Evolutionary conservation across 1,284 basidiomycete species (phyloP).

Genomic region (Jaminaea rosea): DNA sequence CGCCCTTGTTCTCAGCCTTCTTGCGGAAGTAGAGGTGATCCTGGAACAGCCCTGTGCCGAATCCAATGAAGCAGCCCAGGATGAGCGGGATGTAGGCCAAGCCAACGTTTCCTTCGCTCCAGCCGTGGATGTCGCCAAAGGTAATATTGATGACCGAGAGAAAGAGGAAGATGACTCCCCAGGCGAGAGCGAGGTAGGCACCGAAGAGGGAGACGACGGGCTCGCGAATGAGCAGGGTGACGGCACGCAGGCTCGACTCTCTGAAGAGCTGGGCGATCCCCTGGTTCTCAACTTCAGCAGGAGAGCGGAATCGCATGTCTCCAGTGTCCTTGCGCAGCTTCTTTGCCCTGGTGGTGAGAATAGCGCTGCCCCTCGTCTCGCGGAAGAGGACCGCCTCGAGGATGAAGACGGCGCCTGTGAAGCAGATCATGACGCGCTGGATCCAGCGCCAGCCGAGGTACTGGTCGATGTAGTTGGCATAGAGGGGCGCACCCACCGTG

Average conservation of each 20-base stretch:
- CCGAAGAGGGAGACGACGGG: conserved; percentile 44
- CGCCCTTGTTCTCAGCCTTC: conserved; percentile 18
- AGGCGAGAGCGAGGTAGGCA: conserved; percentile 13
- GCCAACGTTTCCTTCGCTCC: conserved; percentile 44
- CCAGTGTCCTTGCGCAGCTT: conserved; percentile 43
- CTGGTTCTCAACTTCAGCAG: conserved; percentile 43
- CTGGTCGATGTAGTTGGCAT: conserved; percentile 42
- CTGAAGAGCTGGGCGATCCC: conserved; percentile 38
- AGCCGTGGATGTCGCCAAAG: conserved; percentile 45
- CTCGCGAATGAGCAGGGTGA: conserved; percentile 40
- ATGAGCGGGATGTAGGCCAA: conserved; percentile 43
- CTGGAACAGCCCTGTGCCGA: conserved; percentile 31
- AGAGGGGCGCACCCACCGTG: conserved; percentile 35
- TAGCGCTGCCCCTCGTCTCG: conserved; percentile 46
- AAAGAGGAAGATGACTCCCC: conserved; percentile 6
- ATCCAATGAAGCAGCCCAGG: conserved; percentile 42
- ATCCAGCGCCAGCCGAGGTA: conserved; percentile 47
- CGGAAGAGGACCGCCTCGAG: conserved; percentile 40
- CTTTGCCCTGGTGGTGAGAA: conserved; percentile 36
- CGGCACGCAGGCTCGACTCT: conserved; percentile 36
- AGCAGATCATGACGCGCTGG: conserved; percentile 39
- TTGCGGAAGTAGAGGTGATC: conserved; percentile 26
- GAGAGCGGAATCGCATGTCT: conserved; percentile 39
- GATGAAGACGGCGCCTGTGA: conserved; percentile 37
- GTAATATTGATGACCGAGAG: conserved; percentile 41